Evolutionary conservation across 805 yeast species (phyloP).

Genomic region (Myxozyma monticola): DNA sequence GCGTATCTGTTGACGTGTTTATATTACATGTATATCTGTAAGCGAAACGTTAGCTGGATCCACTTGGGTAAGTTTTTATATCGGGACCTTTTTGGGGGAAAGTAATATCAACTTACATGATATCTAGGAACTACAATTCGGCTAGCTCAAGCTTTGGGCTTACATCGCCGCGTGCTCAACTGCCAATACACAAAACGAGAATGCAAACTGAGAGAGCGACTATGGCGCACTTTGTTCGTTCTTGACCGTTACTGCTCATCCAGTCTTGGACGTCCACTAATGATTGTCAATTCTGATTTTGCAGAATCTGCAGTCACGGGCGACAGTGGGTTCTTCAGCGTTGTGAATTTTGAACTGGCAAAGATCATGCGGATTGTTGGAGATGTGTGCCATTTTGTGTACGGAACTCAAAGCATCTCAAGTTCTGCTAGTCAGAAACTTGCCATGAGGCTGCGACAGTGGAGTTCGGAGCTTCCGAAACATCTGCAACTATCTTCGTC

Average conservation of each 20-base stretch:
- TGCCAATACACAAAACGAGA: constrained; percentile 26
- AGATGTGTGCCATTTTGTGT: constrained; percentile 30
- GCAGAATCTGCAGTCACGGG: constrained; percentile 12
- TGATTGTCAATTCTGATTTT: constrained; percentile 29
- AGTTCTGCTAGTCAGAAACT: constrained; percentile 24
- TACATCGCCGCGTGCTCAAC: constrained; percentile 36
- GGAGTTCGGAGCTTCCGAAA: constrained; percentile 29
- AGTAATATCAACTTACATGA: too few relatives aligned
- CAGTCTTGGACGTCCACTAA: constrained; percentile 28
- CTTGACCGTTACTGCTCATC: constrained; percentile 29
- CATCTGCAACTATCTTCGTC: constrained; percentile 25
- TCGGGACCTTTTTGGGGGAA: too few relatives aligned
- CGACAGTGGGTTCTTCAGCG: constrained; percentile 9
- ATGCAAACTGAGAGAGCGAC: constrained; percentile 22
- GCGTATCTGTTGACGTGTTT: constrained; percentile 44
- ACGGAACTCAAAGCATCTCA: constrained; percentile 29
- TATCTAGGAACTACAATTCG: constrained; percentile 42
- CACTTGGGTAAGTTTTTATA: constrained; percentile 38
- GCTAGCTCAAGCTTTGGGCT: constrained; percentile 47
- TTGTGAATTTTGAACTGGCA: constrained; percentile 23
- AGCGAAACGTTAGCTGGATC: constrained; percentile 48
- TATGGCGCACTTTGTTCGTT: constrained; percentile 30
- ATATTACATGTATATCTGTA: constrained; percentile 44
- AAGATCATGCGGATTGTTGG: constrained; percentile 29
- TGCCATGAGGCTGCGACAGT: constrained; percentile 27